Conservation (phyloP, 208 protist genomes). For the Trichomonas vaginalis region DNA sequence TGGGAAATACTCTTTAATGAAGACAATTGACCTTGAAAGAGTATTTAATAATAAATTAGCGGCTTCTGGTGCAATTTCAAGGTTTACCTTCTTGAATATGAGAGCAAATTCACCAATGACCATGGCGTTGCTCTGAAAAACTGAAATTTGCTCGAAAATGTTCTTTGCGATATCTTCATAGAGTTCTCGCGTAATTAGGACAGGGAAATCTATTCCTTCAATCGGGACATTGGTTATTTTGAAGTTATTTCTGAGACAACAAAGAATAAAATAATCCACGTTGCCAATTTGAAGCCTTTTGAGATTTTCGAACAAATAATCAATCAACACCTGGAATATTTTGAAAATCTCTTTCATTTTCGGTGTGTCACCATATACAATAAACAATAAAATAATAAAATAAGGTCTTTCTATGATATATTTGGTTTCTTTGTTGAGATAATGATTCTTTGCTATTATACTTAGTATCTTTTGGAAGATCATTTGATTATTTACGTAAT, state of each 20-base stretch:
- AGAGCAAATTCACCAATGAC: background rate
- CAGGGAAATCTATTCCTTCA: background rate
- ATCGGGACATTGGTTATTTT: background rate
- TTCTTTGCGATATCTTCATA: background rate
- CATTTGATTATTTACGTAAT: background rate
- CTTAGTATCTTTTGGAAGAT: background rate
- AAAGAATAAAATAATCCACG: background rate
- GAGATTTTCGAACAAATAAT: background rate
- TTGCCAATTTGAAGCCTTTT: background rate
- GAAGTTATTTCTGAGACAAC: background rate
- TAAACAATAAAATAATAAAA: background rate
- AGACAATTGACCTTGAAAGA: background rate
- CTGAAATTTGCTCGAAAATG: background rate
- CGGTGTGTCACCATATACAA: background rate
- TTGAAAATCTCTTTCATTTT: background rate
- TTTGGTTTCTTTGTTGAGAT: background rate
- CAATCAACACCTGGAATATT: background rate
- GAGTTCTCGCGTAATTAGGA: background rate
- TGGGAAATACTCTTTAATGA: background rate
- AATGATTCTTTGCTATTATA: background rate
- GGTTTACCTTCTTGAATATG: background rate
- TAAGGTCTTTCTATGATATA: background rate
- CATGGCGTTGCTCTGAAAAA: background rate
- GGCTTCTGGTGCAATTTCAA: background rate
- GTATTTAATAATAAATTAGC: background rate